phyloP scores from a whole-genome alignment of 2,329 filamentous ascomycete species.

The Cercospora sp. region DNA sequence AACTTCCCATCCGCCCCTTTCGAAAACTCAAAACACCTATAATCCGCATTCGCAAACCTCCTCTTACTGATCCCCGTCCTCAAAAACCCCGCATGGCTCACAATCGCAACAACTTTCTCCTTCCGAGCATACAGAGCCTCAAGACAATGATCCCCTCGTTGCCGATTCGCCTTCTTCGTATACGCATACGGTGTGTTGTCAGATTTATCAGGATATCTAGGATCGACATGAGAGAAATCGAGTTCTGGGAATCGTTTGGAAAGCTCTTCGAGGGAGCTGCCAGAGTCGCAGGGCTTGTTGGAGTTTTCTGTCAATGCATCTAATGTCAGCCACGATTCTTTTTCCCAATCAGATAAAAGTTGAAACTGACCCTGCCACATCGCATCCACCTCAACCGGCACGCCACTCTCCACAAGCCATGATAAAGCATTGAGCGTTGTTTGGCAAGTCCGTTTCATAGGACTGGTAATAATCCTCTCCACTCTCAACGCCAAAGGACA shows the following conservation, averaged over 20 bases:
- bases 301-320: constrained; percentile 43
- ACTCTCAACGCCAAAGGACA: constrained; percentile 47
- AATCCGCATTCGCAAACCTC: constrained; percentile 29
- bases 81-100: constrained; percentile 40
- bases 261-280: constrained; percentile 51
- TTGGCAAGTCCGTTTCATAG: constrained; percentile 66
- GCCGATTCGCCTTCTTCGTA: constrained; percentile 55
- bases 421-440: constrained; percentile 61
- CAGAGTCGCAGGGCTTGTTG: constrained; percentile 62
- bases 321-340: not conserved
- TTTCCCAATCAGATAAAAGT: constrained; percentile 42
- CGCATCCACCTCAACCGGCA: constrained; percentile 59
- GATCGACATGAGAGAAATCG: constrained; percentile 60
- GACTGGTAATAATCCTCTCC: constrained; percentile 61
- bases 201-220: constrained; percentile 64
- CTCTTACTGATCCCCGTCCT: constrained; percentile 22
- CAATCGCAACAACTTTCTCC: constrained; percentile 64
- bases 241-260: constrained; percentile 55
- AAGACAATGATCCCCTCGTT: constrained; percentile 56
- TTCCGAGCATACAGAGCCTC: constrained; percentile 54
- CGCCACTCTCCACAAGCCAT: constrained; percentile 58
- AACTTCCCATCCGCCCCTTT: constrained; percentile 8
- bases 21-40: constrained; percentile 24
- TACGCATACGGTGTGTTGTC: constrained; percentile 54
- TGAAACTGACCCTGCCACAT: constrained; percentile 57